Evolutionary conservation across 2,329 filamentous ascomycete species (phyloP).

Genomic region (Cryphonectria japonica): DNA sequence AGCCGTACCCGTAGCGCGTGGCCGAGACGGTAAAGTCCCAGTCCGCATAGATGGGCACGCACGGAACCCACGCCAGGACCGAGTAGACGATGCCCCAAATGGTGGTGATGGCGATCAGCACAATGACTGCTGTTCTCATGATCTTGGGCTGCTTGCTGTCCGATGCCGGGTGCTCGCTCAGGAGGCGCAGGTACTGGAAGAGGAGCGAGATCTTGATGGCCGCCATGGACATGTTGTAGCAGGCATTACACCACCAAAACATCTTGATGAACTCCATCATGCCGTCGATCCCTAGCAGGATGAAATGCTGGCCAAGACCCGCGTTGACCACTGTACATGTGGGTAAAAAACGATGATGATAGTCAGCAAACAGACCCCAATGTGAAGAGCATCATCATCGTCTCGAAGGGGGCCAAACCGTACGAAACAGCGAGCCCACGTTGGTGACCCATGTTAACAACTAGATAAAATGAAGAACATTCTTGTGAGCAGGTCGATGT

Average conservation of each 20-base stretch:
- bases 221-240: slow-evolving; percentile 33
- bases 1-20: slow-evolving; percentile 21
- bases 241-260: slow-evolving; percentile 31
- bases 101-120: slow-evolving; percentile 30
- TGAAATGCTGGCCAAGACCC: slow-evolving; percentile 21
- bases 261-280: slow-evolving; percentile 25
- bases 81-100: slow-evolving; percentile 33
- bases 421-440: slow-evolving; percentile 24
- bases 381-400: neutral
- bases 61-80: slow-evolving; percentile 34
- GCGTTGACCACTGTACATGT: slow-evolving; percentile 15
- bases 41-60: slow-evolving; percentile 30
- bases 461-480: neutral
- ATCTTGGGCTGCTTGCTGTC: slow-evolving; percentile 27
- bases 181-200: slow-evolving; percentile 36
- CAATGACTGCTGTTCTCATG: slow-evolving; percentile 28
- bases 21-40: slow-evolving; percentile 29
- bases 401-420: neutral
- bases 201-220: slow-evolving; percentile 35
- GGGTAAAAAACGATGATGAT: too few relatives aligned
- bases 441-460: slow-evolving; percentile 25
- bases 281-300: slow-evolving; percentile 13
- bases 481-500: neutral
- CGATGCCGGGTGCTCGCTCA: slow-evolving; percentile 30
- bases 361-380: neutral